Evolutionary conservation across 129 eudicot genomes (phyloP).

Genomic region (Escallonia herrerae): DNA sequence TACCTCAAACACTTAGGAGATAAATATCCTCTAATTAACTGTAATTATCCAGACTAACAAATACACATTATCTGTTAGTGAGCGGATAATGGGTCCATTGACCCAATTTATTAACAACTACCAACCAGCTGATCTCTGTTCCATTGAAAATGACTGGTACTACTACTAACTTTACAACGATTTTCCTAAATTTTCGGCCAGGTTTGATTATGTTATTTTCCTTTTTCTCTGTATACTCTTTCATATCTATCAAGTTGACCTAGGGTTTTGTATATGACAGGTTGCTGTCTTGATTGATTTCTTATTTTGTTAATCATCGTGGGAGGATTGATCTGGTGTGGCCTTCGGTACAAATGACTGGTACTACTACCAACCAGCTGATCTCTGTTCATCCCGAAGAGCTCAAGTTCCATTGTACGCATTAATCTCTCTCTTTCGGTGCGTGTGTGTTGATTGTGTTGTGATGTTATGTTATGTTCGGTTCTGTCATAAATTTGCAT

Average conservation of each 20-base stretch:
- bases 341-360: conserved; percentile 16
- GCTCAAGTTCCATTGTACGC: conserved; percentile 38
- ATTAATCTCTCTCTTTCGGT: background rate
- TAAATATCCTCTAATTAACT: too few species aligned
- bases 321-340: background rate
- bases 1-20: too few species aligned
- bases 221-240: background rate
- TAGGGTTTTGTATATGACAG: background rate
- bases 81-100: too few species aligned
- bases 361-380: conserved; percentile 27
- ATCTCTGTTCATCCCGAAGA: conserved; percentile 37
- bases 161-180: too few species aligned
- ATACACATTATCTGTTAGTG: too few species aligned
- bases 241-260: background rate
- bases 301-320: too few species aligned
- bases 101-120: too few species aligned
- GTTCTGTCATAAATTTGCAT: too few species aligned
- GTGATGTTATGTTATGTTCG: background rate
- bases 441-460: too few species aligned
- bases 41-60: too few species aligned
- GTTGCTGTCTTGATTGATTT: background rate
- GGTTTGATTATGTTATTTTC: background rate
- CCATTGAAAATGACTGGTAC: too few species aligned
- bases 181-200: background rate
- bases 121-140: too few species aligned